These are phyloP conservation scores for Nigrospora oryzae DNA, from an alignment of 2,329 filamentous ascomycete genomes.

Conservation along the genomic window DNA sequence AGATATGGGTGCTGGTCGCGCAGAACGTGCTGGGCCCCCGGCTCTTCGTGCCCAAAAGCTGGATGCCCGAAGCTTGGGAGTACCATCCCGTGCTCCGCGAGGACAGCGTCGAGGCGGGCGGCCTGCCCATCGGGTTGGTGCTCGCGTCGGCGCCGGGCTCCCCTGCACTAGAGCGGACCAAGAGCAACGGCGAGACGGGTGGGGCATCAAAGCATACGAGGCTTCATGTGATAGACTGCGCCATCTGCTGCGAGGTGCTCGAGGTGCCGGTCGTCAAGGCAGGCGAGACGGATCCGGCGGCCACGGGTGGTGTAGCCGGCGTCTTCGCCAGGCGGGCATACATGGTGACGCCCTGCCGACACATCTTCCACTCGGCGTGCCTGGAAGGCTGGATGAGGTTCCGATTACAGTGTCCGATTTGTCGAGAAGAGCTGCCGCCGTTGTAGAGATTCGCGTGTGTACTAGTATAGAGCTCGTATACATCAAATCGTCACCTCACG, in stretches of 20 bases:
- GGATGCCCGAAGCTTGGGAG: constrained; percentile 74
- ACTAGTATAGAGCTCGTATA: too few relatives aligned
- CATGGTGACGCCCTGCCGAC: constrained; percentile 95
- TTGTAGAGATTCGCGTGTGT: constrained; percentile 37
- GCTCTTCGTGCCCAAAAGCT: constrained; percentile 69
- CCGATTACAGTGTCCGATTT: constrained; percentile 88
- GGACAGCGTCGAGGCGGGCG: constrained; percentile 71
- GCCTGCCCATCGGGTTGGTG: constrained; percentile 69
- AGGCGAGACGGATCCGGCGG: constrained; percentile 38
- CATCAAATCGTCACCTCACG: too few relatives aligned
- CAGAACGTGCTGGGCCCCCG: constrained; percentile 83
- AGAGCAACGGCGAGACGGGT: constrained; percentile 16
- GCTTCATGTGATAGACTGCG: constrained; percentile 69
- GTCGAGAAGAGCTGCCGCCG: constrained; percentile 80
- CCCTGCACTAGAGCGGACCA: constrained; percentile 20
- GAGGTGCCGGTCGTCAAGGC: constrained; percentile 75
- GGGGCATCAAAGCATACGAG: constrained; percentile 19
- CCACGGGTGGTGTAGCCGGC: constrained; percentile 46
- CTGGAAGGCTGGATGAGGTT: constrained; percentile 96
- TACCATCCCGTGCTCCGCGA: constrained; percentile 87
- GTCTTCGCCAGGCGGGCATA: constrained; percentile 76
- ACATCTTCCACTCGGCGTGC: constrained; percentile 90
- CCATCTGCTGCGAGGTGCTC: constrained; percentile 87
- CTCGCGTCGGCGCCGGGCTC: constrained; percentile 35
- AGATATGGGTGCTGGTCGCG: constrained; percentile 67